Evolutionary conservation across 2,329 filamentous ascomycete species (phyloP).

Genomic region (Lecanicillium sp.): DNA sequence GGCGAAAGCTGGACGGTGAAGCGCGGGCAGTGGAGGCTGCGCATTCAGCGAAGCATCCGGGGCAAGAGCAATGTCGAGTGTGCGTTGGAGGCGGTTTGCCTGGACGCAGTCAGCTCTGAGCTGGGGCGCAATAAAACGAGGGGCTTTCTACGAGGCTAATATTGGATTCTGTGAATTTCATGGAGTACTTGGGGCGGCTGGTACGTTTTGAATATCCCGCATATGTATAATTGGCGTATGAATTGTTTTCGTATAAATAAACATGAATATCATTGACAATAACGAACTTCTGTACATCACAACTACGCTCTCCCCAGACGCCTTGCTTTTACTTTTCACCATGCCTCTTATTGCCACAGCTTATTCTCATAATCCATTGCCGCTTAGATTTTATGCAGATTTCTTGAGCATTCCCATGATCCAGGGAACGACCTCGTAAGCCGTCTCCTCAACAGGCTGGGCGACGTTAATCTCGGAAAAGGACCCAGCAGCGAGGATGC

Average conservation of each 20-base stretch:
- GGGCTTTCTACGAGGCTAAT: constrained; percentile 48
- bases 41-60: constrained; percentile 49
- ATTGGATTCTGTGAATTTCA: too few relatives aligned
- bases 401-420: constrained; percentile 49
- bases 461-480: constrained; percentile 46
- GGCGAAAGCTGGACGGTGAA: constrained; percentile 53
- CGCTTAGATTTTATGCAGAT: too few relatives aligned
- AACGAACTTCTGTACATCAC: too few relatives aligned
- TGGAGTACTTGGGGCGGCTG: background rate
- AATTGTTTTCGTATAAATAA: too few relatives aligned
- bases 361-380: too few relatives aligned
- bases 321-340: too few relatives aligned
- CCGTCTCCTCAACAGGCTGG: constrained; percentile 34
- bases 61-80: constrained; percentile 59
- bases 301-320: too few relatives aligned
- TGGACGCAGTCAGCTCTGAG: constrained; percentile 66
- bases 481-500: constrained; percentile 41
- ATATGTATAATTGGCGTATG: too few relatives aligned
- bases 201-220: background rate
- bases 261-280: too few relatives aligned
- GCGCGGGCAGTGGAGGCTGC: constrained; percentile 66
- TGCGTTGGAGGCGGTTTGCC: constrained; percentile 66
- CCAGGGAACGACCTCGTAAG: constrained; percentile 41
- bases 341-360: too few relatives aligned
- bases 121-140: constrained; percentile 58